phyloP scores from a whole-genome alignment of 352 stramenopile species.

The Pythium diclinum region DNA sequence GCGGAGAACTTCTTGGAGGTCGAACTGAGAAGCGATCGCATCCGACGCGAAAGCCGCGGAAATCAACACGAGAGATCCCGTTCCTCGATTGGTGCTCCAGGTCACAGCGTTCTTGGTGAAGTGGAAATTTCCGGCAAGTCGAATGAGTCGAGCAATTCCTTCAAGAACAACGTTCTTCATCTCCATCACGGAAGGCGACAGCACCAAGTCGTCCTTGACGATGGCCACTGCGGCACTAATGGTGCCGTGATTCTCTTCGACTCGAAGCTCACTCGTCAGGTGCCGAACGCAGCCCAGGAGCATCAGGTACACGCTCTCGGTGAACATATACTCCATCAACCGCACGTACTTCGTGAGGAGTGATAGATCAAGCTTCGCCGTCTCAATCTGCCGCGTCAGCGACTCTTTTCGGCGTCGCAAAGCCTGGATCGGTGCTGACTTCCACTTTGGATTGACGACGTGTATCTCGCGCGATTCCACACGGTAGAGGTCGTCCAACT shows the following conservation, averaged over 20 bases:
- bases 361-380: constrained; percentile 41
- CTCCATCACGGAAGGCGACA: constrained; percentile 45
- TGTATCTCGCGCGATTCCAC: constrained; percentile 43
- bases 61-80: constrained; percentile 33
- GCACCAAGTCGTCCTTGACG: constrained; percentile 33
- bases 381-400: constrained; percentile 39
- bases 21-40: constrained; percentile 31
- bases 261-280: constrained; percentile 33
- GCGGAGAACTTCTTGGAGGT: constrained; percentile 50
- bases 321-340: constrained; percentile 71
- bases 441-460: constrained; percentile 52
- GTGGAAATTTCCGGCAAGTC: constrained; percentile 57
- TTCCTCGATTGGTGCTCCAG: constrained; percentile 52
- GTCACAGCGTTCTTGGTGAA: constrained; percentile 58
- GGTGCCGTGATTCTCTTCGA: constrained; percentile 37
- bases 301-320: constrained; percentile 67
- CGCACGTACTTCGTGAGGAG: constrained; percentile 52
- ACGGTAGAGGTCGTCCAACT: constrained; percentile 50
- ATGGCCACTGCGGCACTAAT: constrained; percentile 56
- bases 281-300: constrained; percentile 40
- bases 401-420: constrained; percentile 34
- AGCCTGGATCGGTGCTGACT: constrained; percentile 51
- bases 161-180: constrained; percentile 55
- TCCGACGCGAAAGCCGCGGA: constrained; percentile 33
- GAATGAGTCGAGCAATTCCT: constrained; percentile 46